Evolutionary conservation across 2,329 filamentous ascomycete genomes (phyloP).

Genomic region (Tricladium varicosporioides): DNA sequence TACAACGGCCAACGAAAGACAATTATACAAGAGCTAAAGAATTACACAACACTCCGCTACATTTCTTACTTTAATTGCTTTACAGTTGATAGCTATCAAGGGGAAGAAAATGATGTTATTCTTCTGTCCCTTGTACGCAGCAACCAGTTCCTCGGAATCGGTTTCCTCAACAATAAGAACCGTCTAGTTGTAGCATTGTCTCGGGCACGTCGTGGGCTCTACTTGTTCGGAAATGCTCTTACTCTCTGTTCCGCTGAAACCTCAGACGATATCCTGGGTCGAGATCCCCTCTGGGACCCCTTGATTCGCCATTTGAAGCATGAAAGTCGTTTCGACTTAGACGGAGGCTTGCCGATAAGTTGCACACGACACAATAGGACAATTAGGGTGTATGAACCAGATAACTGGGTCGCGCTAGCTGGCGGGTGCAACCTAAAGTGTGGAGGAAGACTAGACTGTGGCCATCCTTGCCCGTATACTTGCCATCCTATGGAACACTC

Average conservation of each 20-base stretch:
- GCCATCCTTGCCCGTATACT: conserved; percentile 28
- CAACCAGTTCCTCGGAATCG: conserved; percentile 55
- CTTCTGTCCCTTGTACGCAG: conserved; percentile 79
- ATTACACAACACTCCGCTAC: conserved; percentile 39
- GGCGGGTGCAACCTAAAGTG: conserved; percentile 54
- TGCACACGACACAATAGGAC: conserved; percentile 58
- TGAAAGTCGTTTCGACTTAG: conserved; percentile 34
- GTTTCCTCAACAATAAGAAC: conserved; percentile 68
- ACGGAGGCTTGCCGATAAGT: conserved; percentile 55
- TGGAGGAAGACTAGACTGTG: conserved; percentile 32
- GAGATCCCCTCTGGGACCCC: conserved; percentile 29
- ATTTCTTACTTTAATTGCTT: conserved; percentile 53
- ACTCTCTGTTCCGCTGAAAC: conserved; percentile 37
- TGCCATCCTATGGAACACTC: conserved; percentile 33
- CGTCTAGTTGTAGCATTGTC: conserved; percentile 59
- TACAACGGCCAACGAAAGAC: conserved; percentile 79
- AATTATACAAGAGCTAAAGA: conserved; percentile 49
- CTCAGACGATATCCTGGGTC: conserved; percentile 14
- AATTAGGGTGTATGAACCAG: conserved; percentile 49
- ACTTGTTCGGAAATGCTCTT: conserved; percentile 75
- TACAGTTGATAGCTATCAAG: conserved; percentile 88
- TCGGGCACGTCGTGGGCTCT: conserved; percentile 75
- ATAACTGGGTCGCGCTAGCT: conserved; percentile 50
- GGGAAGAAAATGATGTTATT: conserved; percentile 84
- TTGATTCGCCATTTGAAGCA: conserved; percentile 41